Evolutionary conservation across 2,329 filamentous ascomycete genomes (phyloP), one percentile per base, ranked within the genome.

Genomic region (Fusarium sp.): DNA sequence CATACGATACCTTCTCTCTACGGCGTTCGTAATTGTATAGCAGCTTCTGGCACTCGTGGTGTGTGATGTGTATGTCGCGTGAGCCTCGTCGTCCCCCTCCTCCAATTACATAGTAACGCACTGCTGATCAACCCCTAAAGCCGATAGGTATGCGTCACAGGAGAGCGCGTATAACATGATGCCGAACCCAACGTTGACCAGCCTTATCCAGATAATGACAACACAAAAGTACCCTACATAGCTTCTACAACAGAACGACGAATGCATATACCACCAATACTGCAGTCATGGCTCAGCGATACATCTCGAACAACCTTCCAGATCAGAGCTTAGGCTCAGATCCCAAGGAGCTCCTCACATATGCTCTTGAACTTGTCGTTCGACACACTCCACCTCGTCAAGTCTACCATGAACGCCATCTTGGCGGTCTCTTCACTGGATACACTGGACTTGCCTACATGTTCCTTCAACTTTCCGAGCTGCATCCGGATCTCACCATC

Each of bases 401-500:
- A 15, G 61, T 71, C 4, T 82, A 83, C 55, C 59, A 73, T 8
- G 71, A 71, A 14, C 72, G 73, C 13, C 65, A 76, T 15, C 74
- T 83, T 14, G 78, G 80, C n/a, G 86, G 86, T 1, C 72, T 88
- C 14, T 85, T 83, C 69, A 78, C 76, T 3, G 87, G 86, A 2
- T 85, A 85, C 17, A 87, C 85, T 3, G 84, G 84, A 15, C 77
- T 87, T n/a, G 83, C 85, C 6, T 85, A 86, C 63, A 78, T 88
- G 11, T 86, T 88, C 74, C 81, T 85, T 22, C 78, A 79, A 10
- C 77, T 87, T 4, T 84, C 82, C 7, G 73, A 74, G 4, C 62
- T 75, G 4, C 79, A 83, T 23, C 83, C 85, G 0, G 73, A 82
- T 37, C 64, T 87, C 3, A 66, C 75, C 11, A 76, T 87, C 57